These are phyloP conservation scores for Aspergillus brunneoviolaceus DNA, from an alignment of 2,329 filamentous ascomycete genomes.

Conservation along the genomic window DNA sequence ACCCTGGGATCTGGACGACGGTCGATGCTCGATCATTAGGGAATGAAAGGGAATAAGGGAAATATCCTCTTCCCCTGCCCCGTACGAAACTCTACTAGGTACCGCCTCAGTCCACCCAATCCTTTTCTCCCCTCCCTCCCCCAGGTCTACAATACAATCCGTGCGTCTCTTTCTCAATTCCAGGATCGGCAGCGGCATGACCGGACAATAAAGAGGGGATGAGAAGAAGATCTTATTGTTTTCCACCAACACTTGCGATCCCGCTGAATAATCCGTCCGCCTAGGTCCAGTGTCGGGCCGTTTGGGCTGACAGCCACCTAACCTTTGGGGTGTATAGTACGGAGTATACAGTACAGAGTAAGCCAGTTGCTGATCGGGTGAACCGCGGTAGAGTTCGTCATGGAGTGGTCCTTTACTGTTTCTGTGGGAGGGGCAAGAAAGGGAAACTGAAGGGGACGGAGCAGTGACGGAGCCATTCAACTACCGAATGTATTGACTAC, in stretches of 20 bases:
- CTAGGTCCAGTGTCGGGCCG: conserved; percentile 1
- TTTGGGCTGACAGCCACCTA: conserved; percentile 8
- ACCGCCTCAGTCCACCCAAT: background rate
- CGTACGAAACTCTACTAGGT: background rate
- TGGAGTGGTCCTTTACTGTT: background rate
- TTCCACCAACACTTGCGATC: background rate
- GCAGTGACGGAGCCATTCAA: too few species aligned
- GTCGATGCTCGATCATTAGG: background rate
- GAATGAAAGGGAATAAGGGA: background rate
- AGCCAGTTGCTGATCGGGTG: conserved; percentile 5
- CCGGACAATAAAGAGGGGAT: background rate
- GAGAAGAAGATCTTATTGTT: background rate
- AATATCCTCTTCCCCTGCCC: background rate
- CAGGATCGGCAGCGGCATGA: background rate
- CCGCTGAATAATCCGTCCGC: too few species aligned
- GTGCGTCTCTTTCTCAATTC: background rate
- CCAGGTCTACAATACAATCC: background rate
- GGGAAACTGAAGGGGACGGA: too few species aligned
- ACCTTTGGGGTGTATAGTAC: too few species aligned
- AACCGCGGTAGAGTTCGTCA: conserved; percentile 6
- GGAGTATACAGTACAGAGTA: background rate
- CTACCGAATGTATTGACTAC: too few species aligned
- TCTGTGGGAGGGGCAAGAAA: background rate
- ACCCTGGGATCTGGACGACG: background rate
- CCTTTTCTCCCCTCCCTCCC: background rate